phyloP scores from a whole-genome alignment of 2,329 filamentous ascomycete genomes.

The Ceratocystiopsis brevicomis region DNA sequence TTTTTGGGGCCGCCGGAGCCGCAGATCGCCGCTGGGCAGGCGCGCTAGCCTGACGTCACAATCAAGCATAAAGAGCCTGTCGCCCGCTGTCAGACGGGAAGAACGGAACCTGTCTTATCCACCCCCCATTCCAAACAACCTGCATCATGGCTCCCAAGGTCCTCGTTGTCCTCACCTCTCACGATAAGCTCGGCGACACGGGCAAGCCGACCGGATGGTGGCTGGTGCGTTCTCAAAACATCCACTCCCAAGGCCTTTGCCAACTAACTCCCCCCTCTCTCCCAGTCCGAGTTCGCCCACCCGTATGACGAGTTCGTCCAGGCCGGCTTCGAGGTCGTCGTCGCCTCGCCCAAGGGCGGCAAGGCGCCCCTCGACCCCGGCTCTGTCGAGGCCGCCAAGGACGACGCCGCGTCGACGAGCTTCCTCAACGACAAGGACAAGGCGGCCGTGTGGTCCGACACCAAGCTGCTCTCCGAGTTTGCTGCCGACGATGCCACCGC shows the following conservation, averaged over 20 bases:
- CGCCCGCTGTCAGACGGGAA: too few species aligned
- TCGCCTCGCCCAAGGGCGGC: constrained; percentile 45
- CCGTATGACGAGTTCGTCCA: constrained; percentile 37
- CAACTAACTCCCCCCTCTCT: too few species aligned
- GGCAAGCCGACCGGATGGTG: constrained; percentile 50
- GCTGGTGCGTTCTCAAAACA: constrained; percentile 30
- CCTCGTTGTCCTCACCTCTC: constrained; percentile 53
- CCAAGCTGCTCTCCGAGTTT: constrained; percentile 35
- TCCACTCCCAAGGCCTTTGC: too few species aligned
- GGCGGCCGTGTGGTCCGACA: constrained; percentile 43
- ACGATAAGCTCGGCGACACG: constrained; percentile 28
- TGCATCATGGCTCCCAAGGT: constrained; percentile 29
- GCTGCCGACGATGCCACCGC: constrained; percentile 21
- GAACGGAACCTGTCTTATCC: too few species aligned
- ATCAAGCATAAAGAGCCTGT: too few species aligned
- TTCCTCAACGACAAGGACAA: constrained; percentile 38
- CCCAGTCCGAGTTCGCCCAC: constrained; percentile 43
- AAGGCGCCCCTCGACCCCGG: constrained; percentile 39
- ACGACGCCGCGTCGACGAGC: constrained; percentile 29
- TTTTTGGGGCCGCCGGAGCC: too few species aligned
- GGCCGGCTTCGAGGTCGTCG: constrained; percentile 31
- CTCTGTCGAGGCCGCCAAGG: constrained; percentile 35
- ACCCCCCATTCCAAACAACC: too few species aligned
- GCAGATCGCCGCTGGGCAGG: too few species aligned
- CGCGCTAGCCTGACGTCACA: too few species aligned